A percentile compares a stretch with the other conserved stretches of the same genome.
These are phyloP conservation scores for Chaetothyriales sp. DNA, from an alignment of 2,329 filamentous ascomycete species.

Conservation along the genomic window DNA sequence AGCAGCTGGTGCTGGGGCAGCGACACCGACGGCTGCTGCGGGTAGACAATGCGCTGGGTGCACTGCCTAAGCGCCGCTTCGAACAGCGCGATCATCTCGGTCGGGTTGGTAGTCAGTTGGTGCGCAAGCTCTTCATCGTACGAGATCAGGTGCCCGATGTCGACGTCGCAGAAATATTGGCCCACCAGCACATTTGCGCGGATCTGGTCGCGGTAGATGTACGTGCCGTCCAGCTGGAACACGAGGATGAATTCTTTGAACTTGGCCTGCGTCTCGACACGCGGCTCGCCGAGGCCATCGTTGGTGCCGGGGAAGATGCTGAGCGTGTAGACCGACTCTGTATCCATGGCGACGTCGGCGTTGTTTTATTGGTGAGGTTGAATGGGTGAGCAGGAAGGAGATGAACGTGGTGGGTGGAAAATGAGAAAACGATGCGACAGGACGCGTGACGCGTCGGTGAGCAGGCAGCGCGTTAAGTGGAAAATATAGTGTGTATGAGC, in stretches of 20 bases:
- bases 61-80: conserved; percentile 80
- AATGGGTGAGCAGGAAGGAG: background rate
- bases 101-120: conserved; percentile 72
- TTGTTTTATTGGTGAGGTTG: background rate
- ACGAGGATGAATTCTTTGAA: conserved; percentile 84
- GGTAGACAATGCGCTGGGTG: conserved; percentile 85
- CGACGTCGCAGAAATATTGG: conserved; percentile 89
- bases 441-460: conserved; percentile 4
- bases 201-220: conserved; percentile 95
- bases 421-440: background rate
- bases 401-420: background rate
- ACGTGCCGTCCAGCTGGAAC: conserved; percentile 85
- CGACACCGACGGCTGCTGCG: conserved; percentile 49
- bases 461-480: background rate
- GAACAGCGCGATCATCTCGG: conserved; percentile 85
- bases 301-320: conserved; percentile 60
- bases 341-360: conserved; percentile 49
- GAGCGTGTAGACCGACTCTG: conserved; percentile 70
- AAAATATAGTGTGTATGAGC: no score
- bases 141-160: conserved; percentile 87
- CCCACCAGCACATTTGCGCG: conserved; percentile 88
- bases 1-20: conserved; percentile 89
- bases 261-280: conserved; percentile 58
- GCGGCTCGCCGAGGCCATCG: conserved; percentile 52
- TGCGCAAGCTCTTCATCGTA: conserved; percentile 94